Base-by-base conservation (phyloP, 2,329 filamentous ascomycete genomes). In the Helicocarpus griseus region DNA sequence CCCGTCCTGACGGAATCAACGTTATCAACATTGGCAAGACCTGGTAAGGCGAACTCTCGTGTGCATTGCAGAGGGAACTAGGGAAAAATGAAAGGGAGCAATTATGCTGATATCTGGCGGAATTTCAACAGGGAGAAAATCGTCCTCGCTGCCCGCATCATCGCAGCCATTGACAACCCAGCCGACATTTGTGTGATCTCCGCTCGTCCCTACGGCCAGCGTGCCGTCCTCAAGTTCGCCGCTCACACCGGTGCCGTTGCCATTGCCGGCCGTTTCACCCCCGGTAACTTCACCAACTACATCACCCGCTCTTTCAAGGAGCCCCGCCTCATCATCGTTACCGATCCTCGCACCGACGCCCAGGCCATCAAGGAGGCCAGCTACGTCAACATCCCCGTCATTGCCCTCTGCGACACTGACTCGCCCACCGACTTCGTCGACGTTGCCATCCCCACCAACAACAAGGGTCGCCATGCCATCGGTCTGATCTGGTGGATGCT, bases 281-380 rank as follows among this genome's bases (percentile, higher is more conserved):
- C 93, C 74, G 93, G 93, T 87, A 95, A 91, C 77, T 98, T 98
- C 86, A 98, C 93, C 83, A 98, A 98, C 85, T 98, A 98, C 87
- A 98, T 98, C 86, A 98, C 94, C 77, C 91, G 93, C 71, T 97
- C 93, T 62, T 98, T 98, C 89, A 96, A 96, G 86, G 93, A 98
- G 82, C 93, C 93, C 72, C 94, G 94, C 76, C 83, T 98, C 72
- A 97, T 98, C 77, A 85, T 98, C 74, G 93, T 98, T 70, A 98
- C 93, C 78, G 93, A 98, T 77, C 93, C 93, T 68, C 91, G 94
- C 78, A 98, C 94, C 80, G 93, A 98, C 70, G 89, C 93, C 73
- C 93, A 98, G 85, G 93, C 93, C 71, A 98, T 98, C 85, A 97
- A 96, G 86, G 93, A 98, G 82, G 93, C 94, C 73, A 93, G 86